Conservation (phyloP, 768 basidiomycete species). For the Mycena sanguinolenta region DNA sequence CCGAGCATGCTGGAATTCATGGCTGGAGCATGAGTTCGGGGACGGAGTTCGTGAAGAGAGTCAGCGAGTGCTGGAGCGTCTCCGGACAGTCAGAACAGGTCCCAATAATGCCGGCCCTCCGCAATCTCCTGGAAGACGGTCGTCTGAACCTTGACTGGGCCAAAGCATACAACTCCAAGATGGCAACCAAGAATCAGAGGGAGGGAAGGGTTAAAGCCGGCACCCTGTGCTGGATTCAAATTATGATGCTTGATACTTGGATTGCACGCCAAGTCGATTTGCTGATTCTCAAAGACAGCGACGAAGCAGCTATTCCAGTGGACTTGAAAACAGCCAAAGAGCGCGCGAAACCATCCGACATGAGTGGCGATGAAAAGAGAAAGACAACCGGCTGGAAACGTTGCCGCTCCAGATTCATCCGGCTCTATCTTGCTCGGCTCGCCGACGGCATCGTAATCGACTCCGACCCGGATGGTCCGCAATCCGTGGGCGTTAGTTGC, state of each 20-base stretch:
- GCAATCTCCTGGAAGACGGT: not conserved
- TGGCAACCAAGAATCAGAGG: not conserved
- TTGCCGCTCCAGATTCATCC: constrained; percentile 17
- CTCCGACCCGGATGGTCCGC: not conserved
- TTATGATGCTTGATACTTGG: constrained; percentile 41
- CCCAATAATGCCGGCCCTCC: constrained; percentile 29
- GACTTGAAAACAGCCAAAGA: constrained; percentile 10
- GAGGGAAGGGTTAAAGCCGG: constrained; percentile 22
- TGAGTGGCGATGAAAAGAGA: not conserved
- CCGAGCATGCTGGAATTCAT: constrained; percentile 36
- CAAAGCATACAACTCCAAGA: constrained; percentile 5
- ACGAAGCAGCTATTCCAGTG: constrained; percentile 32
- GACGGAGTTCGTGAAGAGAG: constrained; percentile 30
- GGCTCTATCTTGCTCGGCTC: constrained; percentile 22
- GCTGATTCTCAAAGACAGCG: constrained; percentile 20
- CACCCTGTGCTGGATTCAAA: constrained; percentile 37
- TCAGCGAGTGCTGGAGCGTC: constrained; percentile 28
- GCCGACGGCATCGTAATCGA: constrained; percentile 23
- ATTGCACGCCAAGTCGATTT: constrained; percentile 35
- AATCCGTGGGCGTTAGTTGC: constrained; percentile 16
- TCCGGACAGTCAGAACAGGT: constrained; percentile 19
- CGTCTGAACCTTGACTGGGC: not conserved
- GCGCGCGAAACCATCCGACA: not conserved
- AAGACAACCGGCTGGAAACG: constrained; percentile 23
- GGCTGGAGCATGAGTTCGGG: constrained; percentile 32